Evolutionary conservation across 2,329 filamentous ascomycete genomes (phyloP).

Genomic region (Monosporascus ibericus): DNA sequence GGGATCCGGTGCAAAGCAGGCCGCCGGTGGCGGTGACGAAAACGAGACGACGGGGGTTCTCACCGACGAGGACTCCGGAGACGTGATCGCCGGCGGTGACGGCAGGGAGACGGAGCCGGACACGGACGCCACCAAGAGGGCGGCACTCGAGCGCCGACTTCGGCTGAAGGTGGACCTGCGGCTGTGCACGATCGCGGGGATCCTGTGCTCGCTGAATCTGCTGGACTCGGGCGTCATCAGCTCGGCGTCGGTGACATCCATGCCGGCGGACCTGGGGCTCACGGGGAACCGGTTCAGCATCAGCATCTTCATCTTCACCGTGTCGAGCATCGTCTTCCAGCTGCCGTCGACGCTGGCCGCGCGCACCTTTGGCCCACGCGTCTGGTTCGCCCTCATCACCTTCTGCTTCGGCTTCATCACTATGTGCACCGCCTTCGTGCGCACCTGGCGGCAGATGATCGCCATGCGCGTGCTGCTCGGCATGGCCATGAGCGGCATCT

Average conservation of each 20-base stretch:
- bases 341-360: constrained; percentile 63
- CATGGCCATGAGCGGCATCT: constrained; percentile 52
- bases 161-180: constrained; percentile 61
- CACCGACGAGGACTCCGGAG: neutral
- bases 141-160: constrained; percentile 22
- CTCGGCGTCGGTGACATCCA: constrained; percentile 62
- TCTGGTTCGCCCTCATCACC: constrained; percentile 60
- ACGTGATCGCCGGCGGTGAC: neutral
- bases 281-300: constrained; percentile 62
- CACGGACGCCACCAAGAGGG: constrained; percentile 5
- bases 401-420: constrained; percentile 58
- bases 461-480: constrained; percentile 59
- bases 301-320: constrained; percentile 68
- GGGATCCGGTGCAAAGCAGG: neutral
- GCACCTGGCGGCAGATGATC: constrained; percentile 65
- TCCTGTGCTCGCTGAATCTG: constrained; percentile 64
- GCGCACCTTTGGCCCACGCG: constrained; percentile 56
- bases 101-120: constrained; percentile 1
- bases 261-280: constrained; percentile 57
- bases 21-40: neutral
- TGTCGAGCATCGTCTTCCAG: constrained; percentile 62
- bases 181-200: constrained; percentile 63
- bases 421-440: constrained; percentile 61
- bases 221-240: constrained; percentile 66
- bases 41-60: neutral